Percentiles rank a stretch among this genome's conserved stretches.
Evolutionary conservation across 495 filamentous ascomycete genomes (phyloP).

Genomic region (Trichoderma erinaceum): DNA sequence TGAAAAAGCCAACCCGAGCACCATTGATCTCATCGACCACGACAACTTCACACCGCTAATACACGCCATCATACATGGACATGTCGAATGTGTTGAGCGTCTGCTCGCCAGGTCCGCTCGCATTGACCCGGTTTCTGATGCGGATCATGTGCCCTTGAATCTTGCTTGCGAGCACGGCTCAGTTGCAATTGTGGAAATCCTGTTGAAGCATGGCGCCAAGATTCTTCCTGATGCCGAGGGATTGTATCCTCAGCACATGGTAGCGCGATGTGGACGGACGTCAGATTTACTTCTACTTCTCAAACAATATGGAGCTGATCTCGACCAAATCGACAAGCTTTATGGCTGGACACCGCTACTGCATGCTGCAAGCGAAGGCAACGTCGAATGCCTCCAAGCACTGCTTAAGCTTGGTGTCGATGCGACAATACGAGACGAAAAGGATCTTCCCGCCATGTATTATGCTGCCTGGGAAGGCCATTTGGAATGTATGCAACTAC

Average conservation of each 20-base stretch:
- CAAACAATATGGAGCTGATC: conserved; percentile 79
- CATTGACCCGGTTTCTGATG: conserved; percentile 72
- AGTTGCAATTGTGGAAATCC: conserved; percentile 69
- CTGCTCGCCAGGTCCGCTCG: conserved; percentile 67
- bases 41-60: conserved; percentile 97
- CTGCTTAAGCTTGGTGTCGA: conserved; percentile 71
- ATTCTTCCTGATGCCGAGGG: conserved; percentile 92
- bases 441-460: conserved; percentile 89
- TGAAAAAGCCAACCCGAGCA: conserved; percentile 42
- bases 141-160: conserved; percentile 90
- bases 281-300: conserved; percentile 72
- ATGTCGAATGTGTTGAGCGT: conserved; percentile 68
- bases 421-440: conserved; percentile 76
- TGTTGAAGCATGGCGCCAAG: conserved; percentile 69
- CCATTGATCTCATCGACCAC: conserved; percentile 81
- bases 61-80: conserved; percentile 83
- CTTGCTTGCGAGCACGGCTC: conserved; percentile 91
- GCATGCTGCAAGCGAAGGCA: conserved; percentile 94
- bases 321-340: conserved; percentile 87
- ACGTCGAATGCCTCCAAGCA: conserved; percentile 74
- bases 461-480: conserved; percentile 99
- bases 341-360: conserved; percentile 97
- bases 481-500: conserved; percentile 84
- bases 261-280: conserved; percentile 80
- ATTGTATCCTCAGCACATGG: conserved; percentile 94